phyloP scores from a whole-genome alignment of 73 alveolate genomes.

The Durusdinium trenchii region DNA sequence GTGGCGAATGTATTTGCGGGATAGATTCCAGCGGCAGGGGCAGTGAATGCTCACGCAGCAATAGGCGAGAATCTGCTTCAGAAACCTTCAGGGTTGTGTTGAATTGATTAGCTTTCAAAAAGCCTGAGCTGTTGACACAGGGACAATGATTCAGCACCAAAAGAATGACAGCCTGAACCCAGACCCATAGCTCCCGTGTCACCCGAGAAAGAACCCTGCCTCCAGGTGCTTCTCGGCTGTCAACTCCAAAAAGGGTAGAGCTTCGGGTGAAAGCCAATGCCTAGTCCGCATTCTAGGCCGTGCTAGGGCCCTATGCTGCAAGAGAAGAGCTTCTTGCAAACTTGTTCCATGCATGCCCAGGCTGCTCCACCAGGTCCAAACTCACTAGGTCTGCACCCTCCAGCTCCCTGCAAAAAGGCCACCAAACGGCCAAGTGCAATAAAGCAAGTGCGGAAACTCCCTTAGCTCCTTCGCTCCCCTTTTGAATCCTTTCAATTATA shows the following conservation, averaged over 20 bases:
- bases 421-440: neutral
- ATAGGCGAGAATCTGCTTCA: constrained; percentile 41
- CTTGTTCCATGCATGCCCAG: neutral
- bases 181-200: neutral
- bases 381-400: constrained; percentile 59
- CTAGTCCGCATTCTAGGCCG: neutral
- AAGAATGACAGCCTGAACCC: neutral
- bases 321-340: neutral
- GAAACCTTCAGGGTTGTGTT: constrained; percentile 17
- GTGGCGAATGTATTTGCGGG: neutral
- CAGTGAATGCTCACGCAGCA: constrained; percentile 66
- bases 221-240: constrained; percentile 92
- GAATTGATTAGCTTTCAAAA: neutral
- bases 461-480: too few relatives aligned
- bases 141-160: neutral
- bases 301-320: neutral
- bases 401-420: neutral
- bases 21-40: constrained; percentile 53
- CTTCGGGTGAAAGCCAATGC: constrained; percentile 89
- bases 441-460: too few relatives aligned
- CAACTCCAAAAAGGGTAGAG: constrained; percentile 92
- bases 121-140: neutral
- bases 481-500: too few relatives aligned
- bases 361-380: constrained; percentile 53
- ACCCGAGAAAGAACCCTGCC: neutral